A percentile compares a stretch with the other conserved stretches of the same genome.
These are phyloP conservation scores for Aspergillus mulundensis DNA, from an alignment of 495 filamentous ascomycete species.

Conservation along the genomic window DNA sequence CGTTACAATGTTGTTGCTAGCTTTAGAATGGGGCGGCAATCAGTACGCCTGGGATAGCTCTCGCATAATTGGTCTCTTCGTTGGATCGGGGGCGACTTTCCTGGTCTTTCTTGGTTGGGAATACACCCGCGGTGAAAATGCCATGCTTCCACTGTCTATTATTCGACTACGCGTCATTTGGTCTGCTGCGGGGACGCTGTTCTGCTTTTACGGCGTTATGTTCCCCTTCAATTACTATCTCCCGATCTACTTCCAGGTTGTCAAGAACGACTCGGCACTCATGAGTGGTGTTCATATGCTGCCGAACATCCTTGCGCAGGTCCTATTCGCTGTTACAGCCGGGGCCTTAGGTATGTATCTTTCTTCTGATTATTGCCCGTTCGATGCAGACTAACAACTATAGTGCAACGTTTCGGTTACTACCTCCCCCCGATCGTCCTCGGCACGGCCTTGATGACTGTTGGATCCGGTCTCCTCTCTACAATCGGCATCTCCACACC, in stretches of 20 bases:
- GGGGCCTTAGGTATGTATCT: slow-evolving; percentile 26
- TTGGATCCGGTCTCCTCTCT: slow-evolving; percentile 60
- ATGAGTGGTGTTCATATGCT: slow-evolving; percentile 29
- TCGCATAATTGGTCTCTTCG: slow-evolving; percentile 35
- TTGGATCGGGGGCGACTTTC: slow-evolving; percentile 24
- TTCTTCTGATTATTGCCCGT: neutral
- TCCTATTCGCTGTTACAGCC: slow-evolving; percentile 35
- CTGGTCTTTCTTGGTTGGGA: slow-evolving; percentile 21
- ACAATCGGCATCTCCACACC: slow-evolving; percentile 47
- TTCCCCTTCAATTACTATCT: slow-evolving; percentile 27
- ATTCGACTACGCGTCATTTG: slow-evolving; percentile 22
- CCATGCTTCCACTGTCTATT: slow-evolving; percentile 41
- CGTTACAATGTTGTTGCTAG: slow-evolving; percentile 37
- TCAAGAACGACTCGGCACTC: slow-evolving; percentile 20
- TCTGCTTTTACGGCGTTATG: slow-evolving; percentile 7
- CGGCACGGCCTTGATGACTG: slow-evolving; percentile 44
- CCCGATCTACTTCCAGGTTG: slow-evolving; percentile 36
- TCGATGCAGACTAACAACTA: neutral
- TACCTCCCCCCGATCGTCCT: slow-evolving; percentile 52
- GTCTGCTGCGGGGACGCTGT: neutral
- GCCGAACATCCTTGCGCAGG: slow-evolving; percentile 39
- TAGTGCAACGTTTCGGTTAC: slow-evolving; percentile 5
- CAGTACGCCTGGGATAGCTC: slow-evolving; percentile 34
- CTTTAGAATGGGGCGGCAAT: slow-evolving; percentile 41
- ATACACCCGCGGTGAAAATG: slow-evolving; percentile 37